Evolutionary conservation across 306 rosid species (phyloP), one percentile per base, ranked within the genome.

Genomic region (Vicia villosa): DNA sequence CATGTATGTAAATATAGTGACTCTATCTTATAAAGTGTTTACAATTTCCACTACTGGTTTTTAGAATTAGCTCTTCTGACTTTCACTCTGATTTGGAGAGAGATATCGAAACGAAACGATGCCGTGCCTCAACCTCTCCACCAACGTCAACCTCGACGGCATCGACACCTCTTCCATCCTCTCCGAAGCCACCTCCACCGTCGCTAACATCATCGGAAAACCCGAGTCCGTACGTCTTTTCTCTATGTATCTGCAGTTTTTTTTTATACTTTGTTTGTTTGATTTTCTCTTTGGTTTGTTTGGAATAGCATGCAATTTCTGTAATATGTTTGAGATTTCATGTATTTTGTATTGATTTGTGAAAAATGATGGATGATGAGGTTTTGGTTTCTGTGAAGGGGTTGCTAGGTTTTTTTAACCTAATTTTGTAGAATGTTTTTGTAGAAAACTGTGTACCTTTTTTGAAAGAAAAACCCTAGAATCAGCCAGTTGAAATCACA

Each of bases 71-170:
- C 10, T 37, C 10, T n/a, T 6, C n/a, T n/a, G n/a, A 17, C 56
- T 4, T 36, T 21, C 3, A 10, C 22, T 54, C 24, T 36, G 38
- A 9, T 10, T n/a, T 57, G 32, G 60, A 32, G 20, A 56, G 37
- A 26, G 60, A 40, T 41, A 59, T 47, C 11, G 21, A 62, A 54
- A 88, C 77, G 69, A 62, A 54, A 88, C 77, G 69, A 93, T 94
- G 98, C 96, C 97, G 70, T 90, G 97, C 87, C 88, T 94, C 19
- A 94, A 87, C 81, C 37, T 94, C 74, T 87, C 96, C 30, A 82
- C 90, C 26, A 94, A 94, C 86, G 91, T 94, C 22, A 56, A 66
- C 82, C 86, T 88, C 0, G 94, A 86, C 6, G 91, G 92, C 49
- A 77, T 90, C 1, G 96, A 90, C 86, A 85, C 95, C 82, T 94